Evolutionary conservation across 1,139 yeast genomes (phyloP).

Genomic region (Suzukiozyma palmioleophila): DNA sequence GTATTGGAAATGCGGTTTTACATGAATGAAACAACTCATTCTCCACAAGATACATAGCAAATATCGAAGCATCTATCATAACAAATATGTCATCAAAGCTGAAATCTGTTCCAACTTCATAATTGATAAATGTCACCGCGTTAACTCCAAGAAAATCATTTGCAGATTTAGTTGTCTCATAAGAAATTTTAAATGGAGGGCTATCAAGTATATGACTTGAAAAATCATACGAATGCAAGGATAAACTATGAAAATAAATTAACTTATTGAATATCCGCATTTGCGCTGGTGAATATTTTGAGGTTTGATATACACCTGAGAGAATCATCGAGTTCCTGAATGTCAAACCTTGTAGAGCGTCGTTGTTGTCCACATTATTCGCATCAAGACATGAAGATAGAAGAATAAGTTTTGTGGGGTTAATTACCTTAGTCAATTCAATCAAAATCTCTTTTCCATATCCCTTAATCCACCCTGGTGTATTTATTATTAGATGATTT

Average conservation of each 20-base stretch:
- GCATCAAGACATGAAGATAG: slow-evolving; percentile 20
- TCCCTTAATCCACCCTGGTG: slow-evolving; percentile 95
- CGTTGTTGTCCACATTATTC: slow-evolving; percentile 20
- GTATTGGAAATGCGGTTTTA: slow-evolving; percentile 3
- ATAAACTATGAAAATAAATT: slow-evolving; percentile 48
- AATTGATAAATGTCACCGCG: slow-evolving; percentile 34
- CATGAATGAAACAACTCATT: slow-evolving; percentile 13
- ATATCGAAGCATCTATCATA: slow-evolving; percentile 52
- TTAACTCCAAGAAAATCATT: slow-evolving; percentile 31
- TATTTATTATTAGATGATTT: slow-evolving; percentile 59
- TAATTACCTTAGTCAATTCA: slow-evolving; percentile 39
- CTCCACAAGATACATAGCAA: slow-evolving; percentile 40
- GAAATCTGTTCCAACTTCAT: slow-evolving; percentile 21
- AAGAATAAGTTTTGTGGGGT: slow-evolving; percentile 53
- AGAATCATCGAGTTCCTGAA: slow-evolving; percentile 16
- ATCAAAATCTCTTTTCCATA: slow-evolving; percentile 67
- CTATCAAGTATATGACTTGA: slow-evolving; percentile 37
- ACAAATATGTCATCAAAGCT: slow-evolving; percentile 33
- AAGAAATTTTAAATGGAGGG: slow-evolving; percentile 51
- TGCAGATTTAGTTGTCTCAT: slow-evolving; percentile 15
- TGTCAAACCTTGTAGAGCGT: slow-evolving; percentile 19
- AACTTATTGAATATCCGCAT: slow-evolving; percentile 48
- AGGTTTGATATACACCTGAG: slow-evolving; percentile 26
- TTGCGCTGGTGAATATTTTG: slow-evolving; percentile 48
- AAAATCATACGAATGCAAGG: slow-evolving; percentile 37